These are phyloP conservation scores for Yarrowia sp. DNA, from an alignment of 805 yeast species.

Conservation along the genomic window DNA sequence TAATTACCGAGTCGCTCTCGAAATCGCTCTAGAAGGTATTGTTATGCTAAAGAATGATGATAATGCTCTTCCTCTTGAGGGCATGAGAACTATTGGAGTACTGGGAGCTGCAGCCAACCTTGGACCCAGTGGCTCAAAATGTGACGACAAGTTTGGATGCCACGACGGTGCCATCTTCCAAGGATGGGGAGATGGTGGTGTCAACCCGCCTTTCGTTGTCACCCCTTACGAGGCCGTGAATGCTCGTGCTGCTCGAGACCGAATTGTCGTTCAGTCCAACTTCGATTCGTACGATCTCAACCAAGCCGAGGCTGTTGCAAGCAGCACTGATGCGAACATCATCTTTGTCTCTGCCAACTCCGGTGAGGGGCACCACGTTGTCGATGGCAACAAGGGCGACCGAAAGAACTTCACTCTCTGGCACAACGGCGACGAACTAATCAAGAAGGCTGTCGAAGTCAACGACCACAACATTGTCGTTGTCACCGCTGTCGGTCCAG, in stretches of 20 bases:
- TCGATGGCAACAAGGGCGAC: constrained; percentile 59
- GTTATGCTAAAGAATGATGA: constrained; percentile 51
- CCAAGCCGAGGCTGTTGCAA: constrained; percentile 12
- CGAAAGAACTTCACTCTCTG: constrained; percentile 51
- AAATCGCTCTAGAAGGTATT: constrained; percentile 56
- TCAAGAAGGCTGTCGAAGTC: constrained; percentile 47
- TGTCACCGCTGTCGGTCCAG: constrained; percentile 58
- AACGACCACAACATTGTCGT: constrained; percentile 57
- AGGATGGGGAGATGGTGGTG: constrained; percentile 67
- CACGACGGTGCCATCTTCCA: constrained; percentile 53
- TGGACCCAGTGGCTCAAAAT: constrained; percentile 50
- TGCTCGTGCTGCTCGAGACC: constrained; percentile 42
- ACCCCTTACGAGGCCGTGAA: constrained; percentile 58
- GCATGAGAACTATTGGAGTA: constrained; percentile 40
- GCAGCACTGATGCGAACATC: constrained; percentile 46
- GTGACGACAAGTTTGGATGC: constrained; percentile 49
- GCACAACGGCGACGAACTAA: constrained; percentile 57
- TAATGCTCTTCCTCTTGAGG: constrained; percentile 50
- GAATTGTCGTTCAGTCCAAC: constrained; percentile 1
- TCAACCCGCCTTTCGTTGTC: constrained; percentile 52
- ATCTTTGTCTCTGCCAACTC: constrained; percentile 54
- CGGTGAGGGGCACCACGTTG: constrained; percentile 58
- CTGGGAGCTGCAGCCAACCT: constrained; percentile 46
- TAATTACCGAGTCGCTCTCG: constrained; percentile 44
- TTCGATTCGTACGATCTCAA: constrained; percentile 3